Evolutionary conservation across 768 basidiomycete species (phyloP).

Genomic region (Russula abietina): DNA sequence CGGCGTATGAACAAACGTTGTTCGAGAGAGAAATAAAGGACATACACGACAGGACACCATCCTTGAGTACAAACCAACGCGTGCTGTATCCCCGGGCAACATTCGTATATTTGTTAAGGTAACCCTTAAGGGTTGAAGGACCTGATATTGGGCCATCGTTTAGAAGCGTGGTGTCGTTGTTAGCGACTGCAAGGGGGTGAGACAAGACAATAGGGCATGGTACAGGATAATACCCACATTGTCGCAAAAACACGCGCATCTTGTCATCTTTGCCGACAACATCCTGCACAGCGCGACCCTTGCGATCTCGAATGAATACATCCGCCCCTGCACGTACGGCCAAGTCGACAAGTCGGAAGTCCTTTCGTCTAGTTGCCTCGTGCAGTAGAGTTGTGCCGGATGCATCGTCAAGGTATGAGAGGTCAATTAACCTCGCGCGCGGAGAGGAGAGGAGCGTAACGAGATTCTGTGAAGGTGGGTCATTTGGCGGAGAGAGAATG

Average conservation of each 20-base stretch:
- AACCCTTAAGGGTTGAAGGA: conserved; percentile 63
- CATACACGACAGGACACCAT: conserved; percentile 80
- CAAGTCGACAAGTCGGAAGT: conserved; percentile 77
- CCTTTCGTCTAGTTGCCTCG: conserved; percentile 77
- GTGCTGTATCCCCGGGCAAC: conserved; percentile 86
- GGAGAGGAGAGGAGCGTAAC: conserved; percentile 60
- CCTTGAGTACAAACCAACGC: conserved; percentile 87
- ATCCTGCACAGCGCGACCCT: conserved; percentile 61
- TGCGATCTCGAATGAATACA: conserved; percentile 76
- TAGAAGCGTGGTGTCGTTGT: conserved; percentile 71
- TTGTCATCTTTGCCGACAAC: conserved; percentile 73
- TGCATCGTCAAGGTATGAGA: conserved; percentile 74
- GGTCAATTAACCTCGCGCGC: conserved; percentile 62
- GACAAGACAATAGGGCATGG: conserved; percentile 1
- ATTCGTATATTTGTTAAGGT: conserved; percentile 89
- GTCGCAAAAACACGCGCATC: conserved; percentile 74
- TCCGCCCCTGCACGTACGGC: conserved; percentile 82
- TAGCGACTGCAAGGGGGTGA: conserved; percentile 48
- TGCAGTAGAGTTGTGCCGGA: conserved; percentile 77
- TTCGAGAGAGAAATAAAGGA: conserved; percentile 18
- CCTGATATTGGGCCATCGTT: conserved; percentile 41
- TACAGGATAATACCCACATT: conserved; percentile 49
- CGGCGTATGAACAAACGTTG: background rate
- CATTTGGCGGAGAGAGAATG: conserved; percentile 49
- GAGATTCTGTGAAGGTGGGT: conserved; percentile 37